A percentile compares a stretch with the other conserved stretches of the same genome.
Evolutionary conservation across 169 alveolate genomes (phyloP).

Genomic region (Condylostoma magnum): DNA sequence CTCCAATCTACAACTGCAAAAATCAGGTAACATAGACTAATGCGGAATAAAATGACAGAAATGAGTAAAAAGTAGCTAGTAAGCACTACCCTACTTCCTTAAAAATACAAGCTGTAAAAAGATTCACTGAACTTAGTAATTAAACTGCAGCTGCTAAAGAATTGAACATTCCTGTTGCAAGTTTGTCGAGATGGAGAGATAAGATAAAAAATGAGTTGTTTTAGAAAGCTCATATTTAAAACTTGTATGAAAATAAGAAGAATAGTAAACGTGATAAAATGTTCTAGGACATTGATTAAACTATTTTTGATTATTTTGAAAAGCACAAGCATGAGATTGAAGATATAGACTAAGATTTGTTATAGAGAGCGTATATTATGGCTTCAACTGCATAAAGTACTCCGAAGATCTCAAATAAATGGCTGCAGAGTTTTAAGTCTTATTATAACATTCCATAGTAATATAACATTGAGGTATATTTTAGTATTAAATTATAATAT

Average conservation of each 20-base stretch:
- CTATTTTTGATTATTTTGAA: not conserved
- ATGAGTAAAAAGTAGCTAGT: no score
- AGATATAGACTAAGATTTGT: not conserved
- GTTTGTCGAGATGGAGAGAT: constrained; percentile 19
- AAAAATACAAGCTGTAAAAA: constrained; percentile 19
- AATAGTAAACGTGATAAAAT: constrained; percentile 13
- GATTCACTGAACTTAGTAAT: not conserved
- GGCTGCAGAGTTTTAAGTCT: no score
- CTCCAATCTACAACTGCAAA: not conserved
- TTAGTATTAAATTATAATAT: no score
- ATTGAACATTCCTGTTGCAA: constrained; percentile 16
- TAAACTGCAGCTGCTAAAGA: constrained; percentile 17
- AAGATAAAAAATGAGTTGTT: constrained; percentile 12
- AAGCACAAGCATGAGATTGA: not conserved
- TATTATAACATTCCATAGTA: no score
- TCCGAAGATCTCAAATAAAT: no score
- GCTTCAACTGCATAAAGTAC: no score
- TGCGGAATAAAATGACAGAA: no score
- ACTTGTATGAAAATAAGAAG: not conserved
- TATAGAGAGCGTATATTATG: not conserved
- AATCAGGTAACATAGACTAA: no score
- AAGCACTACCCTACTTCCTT: not conserved
- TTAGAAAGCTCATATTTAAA: not conserved
- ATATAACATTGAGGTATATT: no score
- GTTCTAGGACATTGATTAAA: constrained; percentile 6